Evolutionary conservation across 1,139 yeast genomes (phyloP), one percentile per base, ranked within the genome.

Genomic region (Yamadazyma kanchanaburiensis): DNA sequence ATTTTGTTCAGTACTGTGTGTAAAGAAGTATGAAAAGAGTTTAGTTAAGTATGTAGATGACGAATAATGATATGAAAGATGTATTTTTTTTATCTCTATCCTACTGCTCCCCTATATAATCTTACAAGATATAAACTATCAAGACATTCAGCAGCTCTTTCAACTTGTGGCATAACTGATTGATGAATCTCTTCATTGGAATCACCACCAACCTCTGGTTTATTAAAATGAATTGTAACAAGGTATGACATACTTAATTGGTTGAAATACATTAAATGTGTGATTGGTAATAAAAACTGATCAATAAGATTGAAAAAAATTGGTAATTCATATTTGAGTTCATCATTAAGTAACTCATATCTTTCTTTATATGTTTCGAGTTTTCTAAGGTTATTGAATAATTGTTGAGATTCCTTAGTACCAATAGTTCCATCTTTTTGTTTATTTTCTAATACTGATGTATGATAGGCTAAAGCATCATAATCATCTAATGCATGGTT

Each of bases 1-100:
- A 32, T 68, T 68, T 37, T 68, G 74, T 40, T 49, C 64, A 31
- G 68, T 67, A 1, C 43, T 45, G 25, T 68, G 74, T 43, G 58
- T 55, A 3, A 34, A 39, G 19, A 49, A 38, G 26, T 67, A 64
- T 49, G 38, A 42, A 40, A 29, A 26, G 14, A 32, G 28, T 15
- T 12, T 30, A 3, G n/a, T n/a, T n/a, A n/a, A n/a, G n/a, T n/a
- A n/a, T n/a, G n/a, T n/a, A n/a, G n/a, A n/a, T n/a, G n/a, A n/a
- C n/a, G n/a, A n/a, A n/a, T n/a, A n/a, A n/a, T n/a, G n/a, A n/a
- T n/a, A n/a, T n/a, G n/a, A n/a, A n/a, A n/a, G n/a, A n/a, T n/a
- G n/a, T n/a, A n/a, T n/a, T n/a, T n/a, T n/a, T n/a, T n/a, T n/a
- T n/a, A n/a, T n/a, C n/a, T n/a, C n/a, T n/a, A n/a, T n/a, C n/a